A percentile compares a stretch with the other conserved stretches of the same genome.
Evolutionary conservation across 345 rosid genomes (phyloP).

Genomic region (Hibiscus trionum): DNA sequence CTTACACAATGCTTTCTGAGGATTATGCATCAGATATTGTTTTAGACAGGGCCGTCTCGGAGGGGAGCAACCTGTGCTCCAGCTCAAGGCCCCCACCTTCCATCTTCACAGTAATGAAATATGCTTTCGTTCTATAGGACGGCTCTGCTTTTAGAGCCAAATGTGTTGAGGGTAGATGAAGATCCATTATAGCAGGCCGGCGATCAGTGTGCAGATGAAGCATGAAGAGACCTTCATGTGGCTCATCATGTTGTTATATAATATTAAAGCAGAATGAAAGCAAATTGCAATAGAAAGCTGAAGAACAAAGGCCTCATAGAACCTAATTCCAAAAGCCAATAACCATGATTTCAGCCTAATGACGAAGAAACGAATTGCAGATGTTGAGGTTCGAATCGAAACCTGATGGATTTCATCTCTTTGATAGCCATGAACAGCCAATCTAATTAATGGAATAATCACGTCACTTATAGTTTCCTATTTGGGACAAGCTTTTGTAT

Average conservation of each 20-base stretch:
- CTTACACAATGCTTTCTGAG: not conserved
- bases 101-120: too few relatives aligned
- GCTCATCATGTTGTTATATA: constrained; percentile 17
- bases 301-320: constrained; percentile 7
- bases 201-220: not conserved
- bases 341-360: not conserved
- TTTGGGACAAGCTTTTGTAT: constrained; percentile 11
- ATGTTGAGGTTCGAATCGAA: not conserved
- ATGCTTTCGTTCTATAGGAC: too few relatives aligned
- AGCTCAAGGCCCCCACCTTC: too few relatives aligned
- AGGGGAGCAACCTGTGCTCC: too few relatives aligned
- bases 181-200: constrained; percentile 16
- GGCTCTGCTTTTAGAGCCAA: not conserved
- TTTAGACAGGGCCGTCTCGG: too few relatives aligned
- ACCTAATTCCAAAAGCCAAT: not conserved
- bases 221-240: constrained; percentile 14
- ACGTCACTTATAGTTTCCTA: constrained; percentile 13
- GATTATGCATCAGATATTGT: not conserved
- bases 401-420: not conserved
- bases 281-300: constrained; percentile 18
- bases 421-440: not conserved
- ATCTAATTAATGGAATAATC: constrained; percentile 6
- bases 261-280: constrained; percentile 10
- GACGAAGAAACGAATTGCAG: not conserved
- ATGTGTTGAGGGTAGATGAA: not conserved